A percentile compares a stretch with the other conserved stretches of the same genome.
These are phyloP conservation scores for Sporothrix brasiliensis DNA, from an alignment of 2,329 filamentous ascomycete genomes.

Conservation along the genomic window DNA sequence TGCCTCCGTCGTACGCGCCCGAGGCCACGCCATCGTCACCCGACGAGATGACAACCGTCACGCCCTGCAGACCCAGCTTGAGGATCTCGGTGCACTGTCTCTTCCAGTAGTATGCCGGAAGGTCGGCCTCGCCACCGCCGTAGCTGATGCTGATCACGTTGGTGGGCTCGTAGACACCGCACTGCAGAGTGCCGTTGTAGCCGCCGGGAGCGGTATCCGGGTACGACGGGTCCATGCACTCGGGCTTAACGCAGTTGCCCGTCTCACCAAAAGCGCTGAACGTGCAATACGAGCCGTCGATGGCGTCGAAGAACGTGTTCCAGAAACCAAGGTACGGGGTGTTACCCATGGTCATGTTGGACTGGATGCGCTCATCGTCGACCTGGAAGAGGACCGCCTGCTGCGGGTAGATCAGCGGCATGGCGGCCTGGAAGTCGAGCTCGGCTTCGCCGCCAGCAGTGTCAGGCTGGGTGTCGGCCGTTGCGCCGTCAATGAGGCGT, in stretches of 20 bases:
- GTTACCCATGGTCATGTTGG: slow-evolving; percentile 35
- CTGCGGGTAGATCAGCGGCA: slow-evolving; percentile 57
- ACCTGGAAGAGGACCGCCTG: slow-evolving; percentile 43
- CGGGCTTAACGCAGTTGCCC: slow-evolving; percentile 46
- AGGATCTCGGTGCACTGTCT: slow-evolving; percentile 56
- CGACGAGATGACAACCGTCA: slow-evolving; percentile 53
- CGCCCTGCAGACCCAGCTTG: slow-evolving; percentile 55
- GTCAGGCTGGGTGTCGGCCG: slow-evolving; percentile 28
- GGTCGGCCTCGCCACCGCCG: slow-evolving; percentile 56
- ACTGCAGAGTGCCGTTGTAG: slow-evolving; percentile 51
- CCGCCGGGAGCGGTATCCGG: slow-evolving; percentile 51
- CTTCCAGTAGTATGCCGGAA: slow-evolving; percentile 58
- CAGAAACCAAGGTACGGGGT: slow-evolving; percentile 37
- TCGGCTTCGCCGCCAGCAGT: slow-evolving; percentile 44
- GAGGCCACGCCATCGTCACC: slow-evolving; percentile 54
- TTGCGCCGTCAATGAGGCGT: slow-evolving; percentile 39
- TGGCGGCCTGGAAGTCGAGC: slow-evolving; percentile 54
- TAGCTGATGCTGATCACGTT: slow-evolving; percentile 62
- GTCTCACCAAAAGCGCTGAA: slow-evolving; percentile 52
- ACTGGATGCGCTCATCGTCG: slow-evolving; percentile 42
- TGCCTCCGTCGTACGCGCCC: slow-evolving; percentile 39
- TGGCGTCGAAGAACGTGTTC: slow-evolving; percentile 51
- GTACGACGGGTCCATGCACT: slow-evolving; percentile 52
- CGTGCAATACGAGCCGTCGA: slow-evolving; percentile 56
- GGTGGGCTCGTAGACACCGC: slow-evolving; percentile 50